phyloP scores from a whole-genome alignment of 2,329 filamentous ascomycete species.

The Calonectria ilicicola region DNA sequence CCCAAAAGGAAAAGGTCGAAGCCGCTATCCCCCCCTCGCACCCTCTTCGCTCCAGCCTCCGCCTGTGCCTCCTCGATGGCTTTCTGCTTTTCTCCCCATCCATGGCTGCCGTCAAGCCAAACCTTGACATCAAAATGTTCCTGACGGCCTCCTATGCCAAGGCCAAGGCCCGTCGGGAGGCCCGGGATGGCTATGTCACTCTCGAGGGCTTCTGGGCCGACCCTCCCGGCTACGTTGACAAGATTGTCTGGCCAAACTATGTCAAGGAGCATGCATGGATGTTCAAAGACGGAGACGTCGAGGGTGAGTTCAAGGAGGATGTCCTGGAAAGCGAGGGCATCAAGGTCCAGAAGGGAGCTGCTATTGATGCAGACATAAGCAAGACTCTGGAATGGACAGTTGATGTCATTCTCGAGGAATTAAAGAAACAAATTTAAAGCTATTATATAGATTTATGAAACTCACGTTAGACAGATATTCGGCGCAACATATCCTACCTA shows the following conservation, averaged over 20 bases:
- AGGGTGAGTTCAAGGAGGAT: constrained; percentile 63
- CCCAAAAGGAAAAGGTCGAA: constrained; percentile 60
- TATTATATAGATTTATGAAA: neutral
- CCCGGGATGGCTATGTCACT: constrained; percentile 82
- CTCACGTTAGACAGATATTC: neutral
- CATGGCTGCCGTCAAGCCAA: constrained; percentile 66
- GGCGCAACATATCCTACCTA: neutral
- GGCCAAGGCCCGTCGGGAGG: constrained; percentile 75
- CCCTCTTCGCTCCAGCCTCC: constrained; percentile 50
- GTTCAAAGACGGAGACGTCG: constrained; percentile 77
- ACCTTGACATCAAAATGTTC: constrained; percentile 83
- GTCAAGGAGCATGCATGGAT: constrained; percentile 84
- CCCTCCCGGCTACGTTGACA: constrained; percentile 92
- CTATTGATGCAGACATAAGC: constrained; percentile 68
- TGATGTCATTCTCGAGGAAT: constrained; percentile 64
- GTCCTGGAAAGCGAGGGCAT: constrained; percentile 60
- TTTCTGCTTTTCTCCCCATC: constrained; percentile 82
- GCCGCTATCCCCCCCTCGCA: constrained; percentile 59
- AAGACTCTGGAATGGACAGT: constrained; percentile 77
- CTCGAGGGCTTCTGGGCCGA: constrained; percentile 95
- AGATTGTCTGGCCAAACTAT: constrained; percentile 97
- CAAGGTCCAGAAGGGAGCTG: constrained; percentile 59
- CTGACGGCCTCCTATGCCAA: constrained; percentile 75
- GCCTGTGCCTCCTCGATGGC: constrained; percentile 84
- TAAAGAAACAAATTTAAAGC: constrained; percentile 48